phyloP scores from a whole-genome alignment of 2,329 filamentous ascomycete genomes.

The Penicillium sp. region DNA sequence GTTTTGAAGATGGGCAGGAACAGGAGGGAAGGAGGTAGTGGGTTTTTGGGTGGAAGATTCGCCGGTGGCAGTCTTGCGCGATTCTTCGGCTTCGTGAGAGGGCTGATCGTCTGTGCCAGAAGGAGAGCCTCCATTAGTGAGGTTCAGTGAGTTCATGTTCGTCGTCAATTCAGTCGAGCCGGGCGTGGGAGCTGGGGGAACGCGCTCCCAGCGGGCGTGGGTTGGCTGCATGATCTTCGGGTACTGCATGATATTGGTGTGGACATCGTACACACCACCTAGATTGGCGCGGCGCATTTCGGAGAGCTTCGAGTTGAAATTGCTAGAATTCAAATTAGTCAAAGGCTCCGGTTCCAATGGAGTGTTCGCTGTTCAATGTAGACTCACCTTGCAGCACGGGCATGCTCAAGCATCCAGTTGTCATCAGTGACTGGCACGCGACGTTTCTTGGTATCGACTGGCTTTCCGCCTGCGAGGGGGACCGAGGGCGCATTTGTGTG shows the following conservation, averaged over 20 bases:
- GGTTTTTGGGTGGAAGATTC: slow-evolving; percentile 9
- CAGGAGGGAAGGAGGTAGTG: slow-evolving; percentile 50
- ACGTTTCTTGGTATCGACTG: slow-evolving; percentile 73
- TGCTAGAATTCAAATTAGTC: slow-evolving; percentile 52
- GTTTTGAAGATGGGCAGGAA: slow-evolving; percentile 58
- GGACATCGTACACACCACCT: slow-evolving; percentile 82
- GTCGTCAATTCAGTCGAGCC: slow-evolving; percentile 31
- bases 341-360: background rate
- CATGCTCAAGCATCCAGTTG: slow-evolving; percentile 97
- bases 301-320: slow-evolving; percentile 76
- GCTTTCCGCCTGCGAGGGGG: slow-evolving; percentile 73
- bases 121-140: slow-evolving; percentile 30
- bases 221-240: slow-evolving; percentile 87
- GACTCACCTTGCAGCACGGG: slow-evolving; percentile 78
- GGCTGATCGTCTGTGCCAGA: slow-evolving; percentile 8
- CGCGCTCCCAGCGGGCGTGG: slow-evolving; percentile 75
- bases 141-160: slow-evolving; percentile 35
- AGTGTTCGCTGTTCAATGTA: background rate
- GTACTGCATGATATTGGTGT: slow-evolving; percentile 89
- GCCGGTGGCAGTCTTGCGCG: background rate
- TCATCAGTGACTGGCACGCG: slow-evolving; percentile 85
- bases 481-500: slow-evolving; percentile 76
- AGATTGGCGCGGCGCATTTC: slow-evolving; percentile 67
- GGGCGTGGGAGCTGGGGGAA: slow-evolving; percentile 48
- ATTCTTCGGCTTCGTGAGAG: slow-evolving; percentile 6